These are phyloP conservation scores for Stevia rebaudiana DNA, from an alignment of 140 eudicot genomes.

Conservation along the genomic window DNA sequence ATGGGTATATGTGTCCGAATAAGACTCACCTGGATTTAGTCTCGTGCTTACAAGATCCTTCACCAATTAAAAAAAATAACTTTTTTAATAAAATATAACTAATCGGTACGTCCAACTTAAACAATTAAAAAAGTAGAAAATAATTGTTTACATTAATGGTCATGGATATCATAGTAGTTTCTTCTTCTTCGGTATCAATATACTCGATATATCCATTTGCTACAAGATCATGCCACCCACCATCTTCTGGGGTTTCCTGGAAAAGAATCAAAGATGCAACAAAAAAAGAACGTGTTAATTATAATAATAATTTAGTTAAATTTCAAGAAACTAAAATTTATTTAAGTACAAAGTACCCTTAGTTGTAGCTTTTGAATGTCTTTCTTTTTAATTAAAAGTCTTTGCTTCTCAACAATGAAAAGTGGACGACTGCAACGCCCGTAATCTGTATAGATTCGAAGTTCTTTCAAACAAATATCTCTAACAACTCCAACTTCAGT, in stretches of 20 bases:
- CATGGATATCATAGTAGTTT: constrained; percentile 98
- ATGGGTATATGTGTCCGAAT: constrained; percentile 88
- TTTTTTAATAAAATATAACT: background rate
- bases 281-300: background rate
- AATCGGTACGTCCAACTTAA: background rate
- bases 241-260: constrained; percentile 83
- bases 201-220: constrained; percentile 73
- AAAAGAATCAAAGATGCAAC: background rate
- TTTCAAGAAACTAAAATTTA: background rate
- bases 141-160: constrained; percentile 76
- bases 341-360: background rate
- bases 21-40: constrained; percentile 70
- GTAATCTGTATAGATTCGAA: constrained; percentile 79
- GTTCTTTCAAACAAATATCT: constrained; percentile 82
- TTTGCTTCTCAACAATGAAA: constrained; percentile 88
- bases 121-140: too few relatives aligned
- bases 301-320: background rate
- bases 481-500: constrained; percentile 76
- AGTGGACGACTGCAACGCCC: constrained; percentile 98
- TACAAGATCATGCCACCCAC: constrained; percentile 91
- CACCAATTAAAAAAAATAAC: background rate
- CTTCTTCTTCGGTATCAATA: constrained; percentile 92
- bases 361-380: constrained; percentile 74
- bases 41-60: constrained; percentile 91
- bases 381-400: constrained; percentile 73